Percentiles rank a stretch among this genome's conserved stretches.
Evolutionary conservation across 441 rosid genomes (phyloP).

Genomic region (Kokia cookei): DNA sequence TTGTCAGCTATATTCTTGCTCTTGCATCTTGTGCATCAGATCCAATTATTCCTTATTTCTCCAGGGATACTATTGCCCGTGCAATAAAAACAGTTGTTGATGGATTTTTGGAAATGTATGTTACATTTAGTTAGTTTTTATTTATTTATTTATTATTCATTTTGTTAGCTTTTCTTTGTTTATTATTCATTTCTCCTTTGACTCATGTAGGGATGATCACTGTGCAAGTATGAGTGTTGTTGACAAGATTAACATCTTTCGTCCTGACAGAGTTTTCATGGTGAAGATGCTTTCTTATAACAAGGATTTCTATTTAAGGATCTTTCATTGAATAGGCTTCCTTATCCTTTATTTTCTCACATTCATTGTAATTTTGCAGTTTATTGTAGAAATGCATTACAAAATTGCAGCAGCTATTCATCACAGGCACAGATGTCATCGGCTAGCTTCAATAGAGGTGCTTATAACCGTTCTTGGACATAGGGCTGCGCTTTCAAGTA

Average conservation of each 20-base stretch:
- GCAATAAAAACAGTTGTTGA: constrained; percentile 87
- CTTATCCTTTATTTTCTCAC: not conserved
- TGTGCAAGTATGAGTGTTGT: constrained; percentile 44
- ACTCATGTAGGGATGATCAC: constrained; percentile 47
- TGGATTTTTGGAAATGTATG: constrained; percentile 84
- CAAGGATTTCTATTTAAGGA: constrained; percentile 8
- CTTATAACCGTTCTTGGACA: constrained; percentile 74
- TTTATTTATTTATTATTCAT: constrained; percentile 7
- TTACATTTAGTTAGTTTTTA: constrained; percentile 15
- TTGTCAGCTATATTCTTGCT: constrained; percentile 78
- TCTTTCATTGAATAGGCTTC: not conserved
- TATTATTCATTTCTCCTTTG: not conserved
- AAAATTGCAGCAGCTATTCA: constrained; percentile 72
- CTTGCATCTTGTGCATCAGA: constrained; percentile 67
- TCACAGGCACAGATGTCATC: constrained; percentile 79
- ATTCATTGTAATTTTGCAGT: constrained; percentile 43
- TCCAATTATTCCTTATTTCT: constrained; percentile 68
- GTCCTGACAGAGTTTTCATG: constrained; percentile 96
- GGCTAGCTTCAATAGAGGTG: constrained; percentile 81
- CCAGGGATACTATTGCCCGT: constrained; percentile 50
- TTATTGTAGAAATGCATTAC: constrained; percentile 84
- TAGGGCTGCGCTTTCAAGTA: constrained; percentile 79
- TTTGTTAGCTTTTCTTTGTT: constrained; percentile 2
- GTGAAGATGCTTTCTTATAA: constrained; percentile 36
- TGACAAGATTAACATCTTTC: constrained; percentile 88